Conservation (phyloP, 352 stramenopile genomes). For the Elongisporangium undulatum region DNA sequence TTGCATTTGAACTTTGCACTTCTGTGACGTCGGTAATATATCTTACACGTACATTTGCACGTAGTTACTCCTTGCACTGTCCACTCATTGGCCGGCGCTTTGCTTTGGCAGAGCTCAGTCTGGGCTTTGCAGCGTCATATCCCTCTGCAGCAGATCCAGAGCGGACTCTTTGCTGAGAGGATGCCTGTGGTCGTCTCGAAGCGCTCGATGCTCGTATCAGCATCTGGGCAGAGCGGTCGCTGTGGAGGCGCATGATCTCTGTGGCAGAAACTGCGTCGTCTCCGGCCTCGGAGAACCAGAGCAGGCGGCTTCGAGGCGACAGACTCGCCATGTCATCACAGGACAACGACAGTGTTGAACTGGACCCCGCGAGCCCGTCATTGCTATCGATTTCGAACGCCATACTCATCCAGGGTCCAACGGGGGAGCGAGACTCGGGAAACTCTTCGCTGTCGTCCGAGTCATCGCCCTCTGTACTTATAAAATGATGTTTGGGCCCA, state of each 20-base stretch:
- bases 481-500: neutral
- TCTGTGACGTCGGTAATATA: neutral
- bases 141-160: neutral
- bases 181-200: neutral
- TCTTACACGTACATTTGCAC: neutral
- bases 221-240: neutral
- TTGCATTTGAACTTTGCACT: too few relatives aligned
- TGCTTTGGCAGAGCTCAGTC: neutral
- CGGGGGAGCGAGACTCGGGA: slow-evolving; percentile 11
- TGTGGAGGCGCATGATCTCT: neutral
- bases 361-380: slow-evolving; percentile 13
- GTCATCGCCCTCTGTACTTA: neutral
- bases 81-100: neutral
- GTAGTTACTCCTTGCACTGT: neutral
- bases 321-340: slow-evolving; percentile 19
- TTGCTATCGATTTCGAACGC: slow-evolving; percentile 2
- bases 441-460: slow-evolving; percentile 6
- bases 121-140: neutral
- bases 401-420: slow-evolving; percentile 10
- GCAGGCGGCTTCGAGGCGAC: slow-evolving; percentile 53
- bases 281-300: slow-evolving; percentile 43
- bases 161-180: neutral
- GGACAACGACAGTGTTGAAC: slow-evolving; percentile 14
- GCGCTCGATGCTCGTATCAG: neutral
- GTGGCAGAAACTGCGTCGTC: neutral